Conservation (phyloP, 1,139 yeast species). For the Candida albicans region DNA sequence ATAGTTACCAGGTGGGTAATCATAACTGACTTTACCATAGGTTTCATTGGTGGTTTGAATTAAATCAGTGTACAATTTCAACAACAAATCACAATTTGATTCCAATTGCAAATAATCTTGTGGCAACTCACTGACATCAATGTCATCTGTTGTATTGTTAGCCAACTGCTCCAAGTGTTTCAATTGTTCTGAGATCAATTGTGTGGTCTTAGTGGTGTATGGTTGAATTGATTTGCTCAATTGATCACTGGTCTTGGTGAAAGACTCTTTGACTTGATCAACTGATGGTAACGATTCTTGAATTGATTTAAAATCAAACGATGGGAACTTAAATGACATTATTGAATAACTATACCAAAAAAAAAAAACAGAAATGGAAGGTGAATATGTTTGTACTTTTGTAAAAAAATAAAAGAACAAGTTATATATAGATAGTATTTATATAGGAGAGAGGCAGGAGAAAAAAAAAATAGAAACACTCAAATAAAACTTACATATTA, state of each 20-base stretch:
- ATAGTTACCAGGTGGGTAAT: conserved; percentile 68
- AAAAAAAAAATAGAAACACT: too few relatives aligned
- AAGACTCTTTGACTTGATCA: conserved; percentile 38
- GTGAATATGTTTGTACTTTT: background rate
- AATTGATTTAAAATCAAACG: conserved; percentile 45
- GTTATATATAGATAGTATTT: too few relatives aligned
- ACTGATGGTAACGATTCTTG: conserved; percentile 47
- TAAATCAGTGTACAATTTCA: conserved; percentile 59
- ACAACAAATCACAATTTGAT: conserved; percentile 61
- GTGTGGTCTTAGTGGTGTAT: conserved; percentile 42
- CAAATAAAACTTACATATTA: too few relatives aligned
- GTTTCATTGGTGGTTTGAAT: conserved; percentile 58
- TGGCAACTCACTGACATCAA: conserved; percentile 65
- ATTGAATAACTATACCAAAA: background rate
- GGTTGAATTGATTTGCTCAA: conserved; percentile 46
- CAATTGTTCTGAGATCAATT: conserved; percentile 39
- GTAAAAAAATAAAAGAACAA: background rate
- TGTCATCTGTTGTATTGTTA: conserved; percentile 20
- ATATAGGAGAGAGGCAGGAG: too few relatives aligned
- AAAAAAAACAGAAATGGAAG: background rate
- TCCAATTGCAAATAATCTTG: conserved; percentile 69
- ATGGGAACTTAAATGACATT: conserved; percentile 56
- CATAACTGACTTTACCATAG: conserved; percentile 66
- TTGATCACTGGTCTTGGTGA: conserved; percentile 41
- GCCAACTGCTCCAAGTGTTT: conserved; percentile 49